A percentile compares a stretch with the other conserved stretches of the same genome.
Conservation (phyloP, 805 yeast genomes). For the Myxozyma mucilagina region DNA sequence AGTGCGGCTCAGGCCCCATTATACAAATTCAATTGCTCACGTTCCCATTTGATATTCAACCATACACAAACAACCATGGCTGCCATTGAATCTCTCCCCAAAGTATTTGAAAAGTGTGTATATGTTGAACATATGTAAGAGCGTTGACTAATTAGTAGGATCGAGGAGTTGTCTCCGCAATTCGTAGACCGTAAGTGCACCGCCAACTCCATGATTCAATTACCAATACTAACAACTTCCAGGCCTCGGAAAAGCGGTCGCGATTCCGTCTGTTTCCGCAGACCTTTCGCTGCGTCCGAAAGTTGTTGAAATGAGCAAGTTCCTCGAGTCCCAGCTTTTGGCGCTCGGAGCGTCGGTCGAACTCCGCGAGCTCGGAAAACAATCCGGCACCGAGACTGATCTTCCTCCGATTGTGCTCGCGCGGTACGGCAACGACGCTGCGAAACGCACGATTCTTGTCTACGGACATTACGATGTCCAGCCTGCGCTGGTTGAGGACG, state of each 20-base stretch:
- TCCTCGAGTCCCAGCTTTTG: constrained; percentile 67
- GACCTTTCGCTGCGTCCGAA: constrained; percentile 86
- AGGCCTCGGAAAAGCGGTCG: constrained; percentile 77
- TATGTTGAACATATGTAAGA: background rate
- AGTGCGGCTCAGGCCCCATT: too few species aligned
- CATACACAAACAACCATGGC: constrained; percentile 13
- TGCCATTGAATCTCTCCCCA: constrained; percentile 19
- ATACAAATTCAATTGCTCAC: too few species aligned
- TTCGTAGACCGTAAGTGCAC: constrained; percentile 20
- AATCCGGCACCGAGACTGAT: constrained; percentile 61
- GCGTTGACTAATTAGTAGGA: constrained; percentile 5
- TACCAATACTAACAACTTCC: background rate
- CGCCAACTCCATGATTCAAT: background rate
- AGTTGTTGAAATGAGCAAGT: constrained; percentile 87
- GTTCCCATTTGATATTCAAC: too few species aligned
- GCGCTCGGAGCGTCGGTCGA: constrained; percentile 75
- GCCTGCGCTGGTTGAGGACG: constrained; percentile 90
- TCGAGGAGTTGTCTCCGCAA: constrained; percentile 24
- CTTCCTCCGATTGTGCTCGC: constrained; percentile 96
- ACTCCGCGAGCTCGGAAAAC: constrained; percentile 78
- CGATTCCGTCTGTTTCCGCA: constrained; percentile 91
- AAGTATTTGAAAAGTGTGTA: constrained; percentile 23
- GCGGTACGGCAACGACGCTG: constrained; percentile 76
- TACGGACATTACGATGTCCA: constrained; percentile 99
- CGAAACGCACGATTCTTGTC: constrained; percentile 82